A percentile compares a stretch with the other conserved stretches of the same genome.
phyloP scores from a whole-genome alignment of 2,329 filamentous ascomycete genomes.

The Xylariaceae sp. region DNA sequence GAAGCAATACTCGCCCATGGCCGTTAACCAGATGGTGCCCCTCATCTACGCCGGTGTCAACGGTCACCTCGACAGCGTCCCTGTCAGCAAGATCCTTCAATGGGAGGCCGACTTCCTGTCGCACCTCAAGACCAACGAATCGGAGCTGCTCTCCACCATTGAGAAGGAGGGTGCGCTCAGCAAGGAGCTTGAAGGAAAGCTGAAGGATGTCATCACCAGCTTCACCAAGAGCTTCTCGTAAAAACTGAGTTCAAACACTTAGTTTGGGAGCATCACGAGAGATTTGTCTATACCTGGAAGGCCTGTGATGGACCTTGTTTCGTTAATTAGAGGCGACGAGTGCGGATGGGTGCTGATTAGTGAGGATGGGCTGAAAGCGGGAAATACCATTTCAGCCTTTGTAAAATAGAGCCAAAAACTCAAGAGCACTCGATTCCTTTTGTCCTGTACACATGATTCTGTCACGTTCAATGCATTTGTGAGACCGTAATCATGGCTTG shows the following conservation, averaged over 20 bases:
- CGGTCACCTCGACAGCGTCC: slow-evolving; percentile 83
- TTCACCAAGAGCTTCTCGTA: slow-evolving; percentile 95
- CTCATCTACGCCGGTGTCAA: slow-evolving; percentile 99
- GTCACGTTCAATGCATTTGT: slow-evolving; percentile 1
- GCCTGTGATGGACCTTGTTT: slow-evolving; percentile 37
- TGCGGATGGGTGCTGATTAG: slow-evolving; percentile 42
- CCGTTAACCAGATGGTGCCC: slow-evolving; percentile 99
- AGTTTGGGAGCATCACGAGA: slow-evolving; percentile 12
- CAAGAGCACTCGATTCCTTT: slow-evolving; percentile 61
- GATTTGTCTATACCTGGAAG: slow-evolving; percentile 44
- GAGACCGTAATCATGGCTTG: slow-evolving; percentile 5
- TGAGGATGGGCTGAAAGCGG: slow-evolving; percentile 40
- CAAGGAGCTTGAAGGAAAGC: slow-evolving; percentile 85
- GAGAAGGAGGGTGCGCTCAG: slow-evolving; percentile 93
- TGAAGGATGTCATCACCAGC: slow-evolving; percentile 68
- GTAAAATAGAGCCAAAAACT: slow-evolving; percentile 62
- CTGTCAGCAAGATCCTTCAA: slow-evolving; percentile 83
- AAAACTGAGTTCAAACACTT: slow-evolving; percentile 24
- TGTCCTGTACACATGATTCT: slow-evolving; percentile 32
- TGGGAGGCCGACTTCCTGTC: slow-evolving; percentile 95
- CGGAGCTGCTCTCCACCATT: slow-evolving; percentile 77
- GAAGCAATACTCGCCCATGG: slow-evolving; percentile 99
- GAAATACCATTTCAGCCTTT: slow-evolving; percentile 47
- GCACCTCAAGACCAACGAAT: slow-evolving; percentile 88
- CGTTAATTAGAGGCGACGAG: slow-evolving; percentile 41